phyloP scores from a whole-genome alignment of 371 early-diverging fungal species.

The Mucor indicus region DNA sequence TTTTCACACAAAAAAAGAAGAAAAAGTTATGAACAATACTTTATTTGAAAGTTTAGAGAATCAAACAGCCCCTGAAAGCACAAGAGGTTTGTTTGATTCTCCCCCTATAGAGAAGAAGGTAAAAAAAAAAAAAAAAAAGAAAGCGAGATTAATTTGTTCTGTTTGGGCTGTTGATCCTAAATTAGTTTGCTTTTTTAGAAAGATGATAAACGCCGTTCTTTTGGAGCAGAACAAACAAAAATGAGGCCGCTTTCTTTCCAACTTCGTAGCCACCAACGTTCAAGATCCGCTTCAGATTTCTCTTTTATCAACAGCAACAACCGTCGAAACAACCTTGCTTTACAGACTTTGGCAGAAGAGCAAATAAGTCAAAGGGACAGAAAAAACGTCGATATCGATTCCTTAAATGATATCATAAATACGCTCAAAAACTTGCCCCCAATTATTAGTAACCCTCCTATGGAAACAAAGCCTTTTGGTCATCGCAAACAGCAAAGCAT shows the following conservation, averaged over 20 bases:
- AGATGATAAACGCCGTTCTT: conserved; percentile 22
- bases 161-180: no score
- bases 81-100: conserved; percentile 46
- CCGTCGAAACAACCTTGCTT: conserved; percentile 9
- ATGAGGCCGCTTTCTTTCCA: conserved; percentile 11
- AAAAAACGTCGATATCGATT: conserved; percentile 26
- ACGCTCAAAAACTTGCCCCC: conserved; percentile 50
- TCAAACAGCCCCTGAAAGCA: conserved; percentile 51
- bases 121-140: background rate
- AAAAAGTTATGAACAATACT: background rate
- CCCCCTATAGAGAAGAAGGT: conserved; percentile 21
- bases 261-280: conserved; percentile 37
- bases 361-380: conserved; percentile 13
- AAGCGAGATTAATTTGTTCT: no score
- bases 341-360: conserved; percentile 23
- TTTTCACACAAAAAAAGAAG: no score
- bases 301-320: conserved; percentile 7
- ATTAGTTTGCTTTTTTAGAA: conserved; percentile 15
- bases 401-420: conserved; percentile 54
- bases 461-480: conserved; percentile 36
- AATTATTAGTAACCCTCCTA: conserved; percentile 9
- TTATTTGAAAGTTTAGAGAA: conserved; percentile 24
- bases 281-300: conserved; percentile 38
- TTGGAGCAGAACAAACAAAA: conserved; percentile 6
- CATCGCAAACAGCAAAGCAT: conserved; percentile 46